Conservation (phyloP, 768 basidiomycete genomes). For the Suillus brevipes region DNA sequence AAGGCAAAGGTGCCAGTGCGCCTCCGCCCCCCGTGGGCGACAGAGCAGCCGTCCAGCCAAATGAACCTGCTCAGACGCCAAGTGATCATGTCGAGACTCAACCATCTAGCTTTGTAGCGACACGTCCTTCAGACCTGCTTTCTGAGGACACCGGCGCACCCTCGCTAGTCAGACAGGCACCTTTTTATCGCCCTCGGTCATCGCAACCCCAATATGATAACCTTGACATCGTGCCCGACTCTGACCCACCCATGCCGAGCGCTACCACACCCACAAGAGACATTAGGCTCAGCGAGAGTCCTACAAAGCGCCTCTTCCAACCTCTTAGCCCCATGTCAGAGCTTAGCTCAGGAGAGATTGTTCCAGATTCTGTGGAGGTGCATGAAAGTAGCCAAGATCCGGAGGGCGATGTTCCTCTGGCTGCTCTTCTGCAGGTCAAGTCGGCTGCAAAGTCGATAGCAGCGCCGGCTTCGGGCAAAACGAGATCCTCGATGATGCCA, state of each 20-base stretch:
- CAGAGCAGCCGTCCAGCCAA: neutral
- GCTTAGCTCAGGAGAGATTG: slow-evolving; percentile 26
- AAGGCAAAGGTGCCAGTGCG: neutral
- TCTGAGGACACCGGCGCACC: no score
- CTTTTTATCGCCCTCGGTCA: neutral
- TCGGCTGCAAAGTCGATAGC: slow-evolving; percentile 20
- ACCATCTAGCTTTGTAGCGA: slow-evolving; percentile 22
- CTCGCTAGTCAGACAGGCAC: neutral
- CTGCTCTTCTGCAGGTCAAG: slow-evolving; percentile 23
- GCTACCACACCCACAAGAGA: slow-evolving; percentile 12
- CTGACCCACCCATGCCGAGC: slow-evolving; percentile 48
- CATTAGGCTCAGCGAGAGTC: slow-evolving; percentile 11
- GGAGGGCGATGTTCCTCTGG: slow-evolving; percentile 50
- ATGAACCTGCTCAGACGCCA: slow-evolving; percentile 15
- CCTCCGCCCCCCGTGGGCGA: neutral
- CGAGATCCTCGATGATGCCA: slow-evolving; percentile 10
- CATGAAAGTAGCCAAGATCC: slow-evolving; percentile 35
- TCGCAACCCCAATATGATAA: slow-evolving; percentile 23
- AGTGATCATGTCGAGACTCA: slow-evolving; percentile 16
- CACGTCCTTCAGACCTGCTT: slow-evolving; percentile 12
- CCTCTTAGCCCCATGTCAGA: slow-evolving; percentile 27
- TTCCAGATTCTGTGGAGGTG: slow-evolving; percentile 29
- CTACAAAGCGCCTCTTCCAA: slow-evolving; percentile 16
- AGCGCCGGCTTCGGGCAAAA: slow-evolving; percentile 11
- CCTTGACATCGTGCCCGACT: slow-evolving; percentile 63